phyloP scores from a whole-genome alignment of 139 green algal species.

The Zygnema cylindricum region DNA sequence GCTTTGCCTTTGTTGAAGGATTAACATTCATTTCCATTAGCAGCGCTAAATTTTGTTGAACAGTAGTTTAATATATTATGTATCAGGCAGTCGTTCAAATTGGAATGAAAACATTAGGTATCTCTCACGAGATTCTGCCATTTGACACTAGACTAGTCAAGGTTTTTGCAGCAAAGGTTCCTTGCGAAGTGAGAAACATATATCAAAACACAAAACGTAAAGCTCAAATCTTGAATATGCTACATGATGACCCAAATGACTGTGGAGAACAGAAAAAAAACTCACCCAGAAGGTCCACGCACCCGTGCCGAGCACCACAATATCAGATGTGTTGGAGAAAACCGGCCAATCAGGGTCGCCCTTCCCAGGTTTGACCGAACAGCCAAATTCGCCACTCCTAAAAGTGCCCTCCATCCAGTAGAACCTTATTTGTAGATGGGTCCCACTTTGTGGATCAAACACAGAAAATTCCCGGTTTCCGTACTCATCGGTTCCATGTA shows the following conservation, averaged over 20 bases:
- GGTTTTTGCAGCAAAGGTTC: background rate
- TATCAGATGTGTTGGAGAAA: slow-evolving; percentile 7
- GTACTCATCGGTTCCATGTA: no score
- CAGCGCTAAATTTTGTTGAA: no score
- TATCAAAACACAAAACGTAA: no score
- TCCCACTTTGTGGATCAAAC: background rate
- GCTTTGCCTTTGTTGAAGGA: background rate
- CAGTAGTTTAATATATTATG: no score
- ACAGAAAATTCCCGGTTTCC: background rate
- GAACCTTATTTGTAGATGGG: slow-evolving; percentile 15
- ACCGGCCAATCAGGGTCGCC: background rate
- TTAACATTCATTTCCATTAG: background rate
- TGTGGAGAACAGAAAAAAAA: background rate
- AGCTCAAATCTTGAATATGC: no score
- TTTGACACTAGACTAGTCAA: no score
- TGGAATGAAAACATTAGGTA: no score
- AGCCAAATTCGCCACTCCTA: slow-evolving; percentile 21
- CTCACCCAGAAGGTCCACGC: background rate
- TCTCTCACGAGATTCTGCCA: no score
- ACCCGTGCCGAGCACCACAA: background rate
- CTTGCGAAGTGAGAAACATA: no score
- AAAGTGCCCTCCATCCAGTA: slow-evolving; percentile 40
- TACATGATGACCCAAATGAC: no score
- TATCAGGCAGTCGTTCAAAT: no score
- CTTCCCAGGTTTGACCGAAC: background rate